These are phyloP conservation scores for Taphrina wiesneri DNA, from an alignment of 1,139 yeast genomes.

Conservation along the genomic window DNA sequence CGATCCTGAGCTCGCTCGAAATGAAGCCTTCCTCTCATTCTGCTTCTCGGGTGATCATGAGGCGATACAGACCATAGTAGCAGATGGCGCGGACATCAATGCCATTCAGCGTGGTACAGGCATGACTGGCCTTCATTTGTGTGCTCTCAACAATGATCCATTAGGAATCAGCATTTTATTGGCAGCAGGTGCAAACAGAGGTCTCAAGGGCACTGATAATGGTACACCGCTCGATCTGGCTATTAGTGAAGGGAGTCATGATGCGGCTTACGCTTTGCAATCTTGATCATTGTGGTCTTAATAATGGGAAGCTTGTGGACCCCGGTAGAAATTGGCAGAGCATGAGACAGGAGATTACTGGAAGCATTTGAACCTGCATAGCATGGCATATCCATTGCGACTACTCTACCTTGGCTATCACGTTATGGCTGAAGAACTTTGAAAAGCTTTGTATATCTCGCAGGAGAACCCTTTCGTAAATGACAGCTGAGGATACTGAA, in stretches of 20 bases:
- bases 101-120: slow-evolving; percentile 15
- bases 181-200: slow-evolving; percentile 19
- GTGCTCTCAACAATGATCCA: slow-evolving; percentile 30
- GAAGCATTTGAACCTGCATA: too few relatives aligned
- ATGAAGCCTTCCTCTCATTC: slow-evolving; percentile 39
- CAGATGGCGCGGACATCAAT: slow-evolving; percentile 25
- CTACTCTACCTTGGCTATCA: too few relatives aligned
- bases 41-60: slow-evolving; percentile 41
- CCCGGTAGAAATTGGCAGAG: too few relatives aligned
- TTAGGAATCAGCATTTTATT: slow-evolving; percentile 2
- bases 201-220: background rate
- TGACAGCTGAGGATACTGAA: too few relatives aligned
- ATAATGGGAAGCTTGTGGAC: too few relatives aligned
- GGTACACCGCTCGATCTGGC: slow-evolving; percentile 17
- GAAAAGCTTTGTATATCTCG: too few relatives aligned
- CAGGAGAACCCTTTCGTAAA: too few relatives aligned
- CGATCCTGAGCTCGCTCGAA: slow-evolving; percentile 36
- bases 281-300: too few relatives aligned
- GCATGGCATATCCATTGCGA: too few relatives aligned
- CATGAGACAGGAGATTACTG: too few relatives aligned
- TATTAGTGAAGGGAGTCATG: slow-evolving; percentile 30
- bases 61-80: slow-evolving; percentile 37
- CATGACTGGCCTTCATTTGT: slow-evolving; percentile 28
- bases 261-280: slow-evolving; percentile 32
- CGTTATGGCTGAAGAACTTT: too few relatives aligned